A percentile compares a stretch with the other conserved stretches of the same genome.
These are phyloP conservation scores for Amylocarpus encephaloides DNA, from an alignment of 2,329 filamentous ascomycete species.

Conservation along the genomic window DNA sequence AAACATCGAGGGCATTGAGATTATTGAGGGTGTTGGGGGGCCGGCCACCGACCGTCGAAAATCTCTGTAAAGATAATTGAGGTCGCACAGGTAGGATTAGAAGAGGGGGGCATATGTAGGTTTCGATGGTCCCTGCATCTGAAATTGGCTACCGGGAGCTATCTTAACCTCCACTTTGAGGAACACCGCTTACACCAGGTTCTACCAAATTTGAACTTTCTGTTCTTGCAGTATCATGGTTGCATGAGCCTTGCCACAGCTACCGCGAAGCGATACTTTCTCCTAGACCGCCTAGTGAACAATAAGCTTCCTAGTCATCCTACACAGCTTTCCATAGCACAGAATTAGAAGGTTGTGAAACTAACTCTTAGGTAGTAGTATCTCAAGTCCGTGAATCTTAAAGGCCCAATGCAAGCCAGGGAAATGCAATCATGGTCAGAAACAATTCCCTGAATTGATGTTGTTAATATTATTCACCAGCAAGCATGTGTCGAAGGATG, in stretches of 20 bases:
- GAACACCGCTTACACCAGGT: too few species aligned
- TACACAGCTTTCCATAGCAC: background rate
- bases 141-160: background rate
- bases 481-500: background rate
- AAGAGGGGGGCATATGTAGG: background rate
- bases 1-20: background rate
- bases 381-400: background rate
- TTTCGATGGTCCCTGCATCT: background rate
- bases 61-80: background rate
- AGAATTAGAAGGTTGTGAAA: background rate
- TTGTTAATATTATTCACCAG: background rate
- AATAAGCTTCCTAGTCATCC: too few species aligned
- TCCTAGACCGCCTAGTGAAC: too few species aligned
- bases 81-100: background rate
- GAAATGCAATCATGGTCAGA: too few species aligned
- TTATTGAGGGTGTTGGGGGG: constrained; percentile 2
- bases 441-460: too few species aligned
- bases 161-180: too few species aligned
- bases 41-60: background rate
- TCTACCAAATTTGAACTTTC: background rate
- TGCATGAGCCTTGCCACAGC: too few species aligned
- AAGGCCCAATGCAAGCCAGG: too few species aligned
- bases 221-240: background rate
- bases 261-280: too few species aligned
- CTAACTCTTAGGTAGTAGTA: background rate